Conservation (phyloP, 2,329 filamentous ascomycete species). For the Emydomyces testavorans region DNA sequence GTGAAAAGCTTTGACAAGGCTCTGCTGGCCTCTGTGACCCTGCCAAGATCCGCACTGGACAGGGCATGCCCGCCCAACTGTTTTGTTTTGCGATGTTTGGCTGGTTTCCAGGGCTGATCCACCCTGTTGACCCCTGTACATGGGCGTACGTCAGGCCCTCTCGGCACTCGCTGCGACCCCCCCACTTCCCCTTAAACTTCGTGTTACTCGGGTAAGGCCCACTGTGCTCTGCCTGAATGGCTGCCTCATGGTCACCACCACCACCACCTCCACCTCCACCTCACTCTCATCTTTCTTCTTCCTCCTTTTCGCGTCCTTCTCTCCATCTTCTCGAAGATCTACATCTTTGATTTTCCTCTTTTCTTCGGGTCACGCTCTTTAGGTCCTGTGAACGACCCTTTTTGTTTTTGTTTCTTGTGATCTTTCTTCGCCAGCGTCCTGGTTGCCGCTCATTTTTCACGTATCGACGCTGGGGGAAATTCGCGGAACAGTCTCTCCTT, state of each 20-base stretch:
- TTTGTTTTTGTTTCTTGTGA: constrained; percentile 15
- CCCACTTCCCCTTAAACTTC: background rate
- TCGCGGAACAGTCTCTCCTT: constrained; percentile 4
- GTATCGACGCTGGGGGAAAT: background rate
- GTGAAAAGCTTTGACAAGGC: background rate
- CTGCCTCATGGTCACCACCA: background rate
- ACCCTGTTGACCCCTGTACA: background rate
- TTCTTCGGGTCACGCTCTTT: constrained; percentile 20
- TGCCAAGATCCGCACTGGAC: background rate
- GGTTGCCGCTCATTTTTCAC: constrained; percentile 9
- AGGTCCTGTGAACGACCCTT: background rate
- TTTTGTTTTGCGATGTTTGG: constrained; percentile 11
- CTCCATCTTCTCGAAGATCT: constrained; percentile 11
- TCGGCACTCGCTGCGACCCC: too few relatives aligned
- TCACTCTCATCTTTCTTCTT: constrained; percentile 8
- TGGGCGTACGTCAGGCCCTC: background rate
- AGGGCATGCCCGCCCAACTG: background rate
- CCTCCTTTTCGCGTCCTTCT: constrained; percentile 9
- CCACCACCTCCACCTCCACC: background rate
- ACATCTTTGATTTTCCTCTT: constrained; percentile 18
- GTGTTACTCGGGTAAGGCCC: background rate
- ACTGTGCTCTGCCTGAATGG: background rate
- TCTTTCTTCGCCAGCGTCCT: constrained; percentile 14
- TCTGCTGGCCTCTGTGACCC: background rate
- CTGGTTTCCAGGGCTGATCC: background rate